Evolutionary conservation across 495 filamentous ascomycete genomes (phyloP), one percentile per base, ranked within the genome.

Genomic region (Bacidia gigantensis): DNA sequence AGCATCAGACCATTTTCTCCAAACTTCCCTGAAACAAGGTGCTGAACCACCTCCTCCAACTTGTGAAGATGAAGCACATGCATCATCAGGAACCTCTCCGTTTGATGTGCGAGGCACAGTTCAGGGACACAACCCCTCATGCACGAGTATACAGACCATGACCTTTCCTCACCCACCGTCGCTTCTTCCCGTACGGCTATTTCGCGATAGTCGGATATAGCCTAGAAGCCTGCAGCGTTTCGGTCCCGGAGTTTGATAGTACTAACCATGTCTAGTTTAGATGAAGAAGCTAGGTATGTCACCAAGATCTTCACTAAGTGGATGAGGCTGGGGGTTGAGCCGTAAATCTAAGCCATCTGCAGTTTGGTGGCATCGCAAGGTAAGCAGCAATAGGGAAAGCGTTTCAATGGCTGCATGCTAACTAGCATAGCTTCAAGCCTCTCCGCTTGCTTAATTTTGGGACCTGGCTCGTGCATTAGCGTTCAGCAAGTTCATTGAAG

Each of bases 231-330:
- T 35, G 47, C 26, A 25, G 47, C 14, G 11, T 38, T 50, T 50
- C 47, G 47, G 47, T 18, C 25, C 47, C 47, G 47, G 47, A 50
- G 47, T 50, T 50, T 50, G 17, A n/a, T 3, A n/a, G 12, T n/a
- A 11, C 22, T 50, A 50, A 50, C 47, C 41, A 44, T 18, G 20
- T 44, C 26, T 12, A 38, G n/a, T n/a, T 47, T 11, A 24, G 44
- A 26, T 23, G 12, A 5, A 26, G 7, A n/a, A 47, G 41, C 9
- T 22, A 22, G 41, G 23, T 44, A 44, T 20, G 18, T 11, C 5
- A 22, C 1, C 14, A 5, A 24, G 1, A n/a, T 14, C 21, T 14
- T 18, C 22, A 14, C 44, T 20, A 47, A 3, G 43, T 3, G 3
- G 43, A 14, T 11, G 43, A 20, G 43, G 29, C 29, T 35, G 29